These are phyloP conservation scores for Oleoguttula mirabilis DNA, from an alignment of 495 filamentous ascomycete species.

Conservation along the genomic window DNA sequence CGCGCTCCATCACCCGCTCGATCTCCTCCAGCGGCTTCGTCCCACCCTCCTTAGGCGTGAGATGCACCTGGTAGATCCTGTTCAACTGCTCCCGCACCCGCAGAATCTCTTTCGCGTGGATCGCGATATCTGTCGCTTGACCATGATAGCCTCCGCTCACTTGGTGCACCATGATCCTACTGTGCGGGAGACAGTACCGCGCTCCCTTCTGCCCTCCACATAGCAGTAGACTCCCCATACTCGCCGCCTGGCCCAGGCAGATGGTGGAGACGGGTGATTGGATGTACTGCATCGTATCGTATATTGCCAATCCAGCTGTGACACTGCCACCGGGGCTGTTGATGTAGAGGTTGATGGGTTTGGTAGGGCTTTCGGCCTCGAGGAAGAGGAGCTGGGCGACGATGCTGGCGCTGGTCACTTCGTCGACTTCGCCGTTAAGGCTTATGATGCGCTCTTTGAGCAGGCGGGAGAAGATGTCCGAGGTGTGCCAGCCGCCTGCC, in stretches of 20 bases:
- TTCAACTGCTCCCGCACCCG: slow-evolving; percentile 75
- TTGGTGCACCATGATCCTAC: slow-evolving; percentile 92
- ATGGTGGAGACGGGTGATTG: slow-evolving; percentile 83
- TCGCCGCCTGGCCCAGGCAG: slow-evolving; percentile 86
- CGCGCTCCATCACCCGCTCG: slow-evolving; percentile 90
- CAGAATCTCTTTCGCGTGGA: slow-evolving; percentile 94
- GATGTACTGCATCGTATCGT: slow-evolving; percentile 99
- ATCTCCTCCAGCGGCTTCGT: slow-evolving; percentile 58
- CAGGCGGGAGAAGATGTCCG: slow-evolving; percentile 28
- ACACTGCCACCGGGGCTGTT: slow-evolving; percentile 95
- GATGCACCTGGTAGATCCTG: slow-evolving; percentile 73
- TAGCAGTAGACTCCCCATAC: slow-evolving; percentile 84
- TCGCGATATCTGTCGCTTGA: slow-evolving; percentile 84
- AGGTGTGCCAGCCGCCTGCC: slow-evolving; percentile 85
- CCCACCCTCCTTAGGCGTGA: slow-evolving; percentile 50
- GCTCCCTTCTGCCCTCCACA: slow-evolving; percentile 77
- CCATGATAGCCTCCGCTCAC: slow-evolving; percentile 84
- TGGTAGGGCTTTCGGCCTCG: slow-evolving; percentile 88
- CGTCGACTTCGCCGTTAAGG: slow-evolving; percentile 85
- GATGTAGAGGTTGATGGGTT: slow-evolving; percentile 93
- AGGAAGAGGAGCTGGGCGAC: slow-evolving; percentile 95
- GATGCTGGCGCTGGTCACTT: slow-evolving; percentile 74
- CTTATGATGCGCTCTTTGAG: slow-evolving; percentile 84
- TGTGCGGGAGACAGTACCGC: slow-evolving; percentile 80
- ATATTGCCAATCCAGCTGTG: slow-evolving; percentile 88